These are phyloP conservation scores for Eucalyptus pumila DNA, from an alignment of 345 rosid genomes.

Conservation along the genomic window DNA sequence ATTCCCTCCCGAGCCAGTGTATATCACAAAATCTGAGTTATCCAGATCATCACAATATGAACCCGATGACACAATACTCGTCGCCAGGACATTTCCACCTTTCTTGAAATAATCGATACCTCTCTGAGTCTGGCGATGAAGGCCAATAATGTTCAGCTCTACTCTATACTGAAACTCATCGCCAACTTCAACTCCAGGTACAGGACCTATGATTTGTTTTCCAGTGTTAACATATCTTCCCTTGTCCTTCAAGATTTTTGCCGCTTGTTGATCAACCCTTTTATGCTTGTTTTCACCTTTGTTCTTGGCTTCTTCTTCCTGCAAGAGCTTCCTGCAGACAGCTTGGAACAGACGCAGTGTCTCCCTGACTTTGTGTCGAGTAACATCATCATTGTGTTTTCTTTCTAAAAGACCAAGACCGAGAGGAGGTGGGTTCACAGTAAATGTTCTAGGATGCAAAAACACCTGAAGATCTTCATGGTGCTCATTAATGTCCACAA, in stretches of 20 bases:
- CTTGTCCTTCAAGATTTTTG: slow-evolving; percentile 41
- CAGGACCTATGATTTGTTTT: slow-evolving; percentile 40
- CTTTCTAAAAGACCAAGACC: not conserved
- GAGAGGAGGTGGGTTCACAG: slow-evolving; percentile 45
- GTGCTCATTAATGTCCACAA: not conserved
- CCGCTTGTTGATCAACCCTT: slow-evolving; percentile 61
- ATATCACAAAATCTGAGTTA: slow-evolving; percentile 43
- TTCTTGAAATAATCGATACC: slow-evolving; percentile 62
- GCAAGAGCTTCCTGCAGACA: slow-evolving; percentile 56
- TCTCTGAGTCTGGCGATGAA: slow-evolving; percentile 54
- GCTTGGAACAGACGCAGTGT: slow-evolving; percentile 62
- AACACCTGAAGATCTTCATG: not conserved
- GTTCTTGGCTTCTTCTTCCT: slow-evolving; percentile 57
- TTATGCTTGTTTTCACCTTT: not conserved
- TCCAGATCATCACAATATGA: slow-evolving; percentile 56
- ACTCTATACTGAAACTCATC: slow-evolving; percentile 75
- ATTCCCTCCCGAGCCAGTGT: slow-evolving; percentile 85
- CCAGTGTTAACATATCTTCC: slow-evolving; percentile 27
- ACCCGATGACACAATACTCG: slow-evolving; percentile 68
- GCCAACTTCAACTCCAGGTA: slow-evolving; percentile 78
- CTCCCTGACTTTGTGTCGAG: slow-evolving; percentile 69
- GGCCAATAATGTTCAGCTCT: slow-evolving; percentile 65
- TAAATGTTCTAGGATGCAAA: not conserved
- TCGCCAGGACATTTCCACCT: slow-evolving; percentile 27
- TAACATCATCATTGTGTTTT: slow-evolving; percentile 2